Conservation (phyloP, 495 filamentous ascomycete species). For the Trichoderma gamsii region DNA sequence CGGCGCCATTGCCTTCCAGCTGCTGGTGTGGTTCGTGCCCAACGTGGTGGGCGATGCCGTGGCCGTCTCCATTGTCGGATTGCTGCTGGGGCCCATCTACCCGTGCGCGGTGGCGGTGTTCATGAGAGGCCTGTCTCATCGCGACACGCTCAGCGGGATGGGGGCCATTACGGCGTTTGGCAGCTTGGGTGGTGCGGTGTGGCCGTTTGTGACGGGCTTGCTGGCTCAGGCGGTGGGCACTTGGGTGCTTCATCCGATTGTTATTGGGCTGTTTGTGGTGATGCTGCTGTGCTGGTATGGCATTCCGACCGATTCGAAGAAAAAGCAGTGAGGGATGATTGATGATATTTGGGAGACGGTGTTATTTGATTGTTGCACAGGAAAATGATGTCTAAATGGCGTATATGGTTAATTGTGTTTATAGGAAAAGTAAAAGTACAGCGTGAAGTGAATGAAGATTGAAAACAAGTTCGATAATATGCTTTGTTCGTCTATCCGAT, state of each 20-base stretch:
- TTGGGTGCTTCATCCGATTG: slow-evolving; percentile 69
- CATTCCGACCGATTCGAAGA: slow-evolving; percentile 50
- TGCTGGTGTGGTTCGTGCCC: slow-evolving; percentile 70
- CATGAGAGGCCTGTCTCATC: slow-evolving; percentile 51
- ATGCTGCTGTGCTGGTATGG: slow-evolving; percentile 64
- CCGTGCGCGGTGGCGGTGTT: slow-evolving; percentile 67
- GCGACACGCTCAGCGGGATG: slow-evolving; percentile 60
- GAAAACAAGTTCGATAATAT: no score
- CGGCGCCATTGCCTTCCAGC: slow-evolving; percentile 58
- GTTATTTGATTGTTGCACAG: neutral
- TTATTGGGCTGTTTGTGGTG: slow-evolving; percentile 56
- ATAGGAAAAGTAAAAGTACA: neutral
- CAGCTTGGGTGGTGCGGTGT: slow-evolving; percentile 65
- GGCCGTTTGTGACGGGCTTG: slow-evolving; percentile 68
- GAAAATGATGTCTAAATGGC: no score
- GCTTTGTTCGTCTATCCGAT: neutral
- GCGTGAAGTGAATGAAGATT: neutral
- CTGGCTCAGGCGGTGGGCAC: slow-evolving; percentile 64
- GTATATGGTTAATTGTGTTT: neutral
- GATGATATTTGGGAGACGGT: neutral
- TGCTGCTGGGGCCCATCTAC: slow-evolving; percentile 72
- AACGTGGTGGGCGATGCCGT: slow-evolving; percentile 66
- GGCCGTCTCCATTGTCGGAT: slow-evolving; percentile 62
- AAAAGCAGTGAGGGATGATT: slow-evolving; percentile 17
- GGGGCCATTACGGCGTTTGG: slow-evolving; percentile 68